Percentiles rank a stretch among this genome's conserved stretches.
Evolutionary conservation across 805 yeast species (phyloP).

Genomic region (Candida xiaguanensis): DNA sequence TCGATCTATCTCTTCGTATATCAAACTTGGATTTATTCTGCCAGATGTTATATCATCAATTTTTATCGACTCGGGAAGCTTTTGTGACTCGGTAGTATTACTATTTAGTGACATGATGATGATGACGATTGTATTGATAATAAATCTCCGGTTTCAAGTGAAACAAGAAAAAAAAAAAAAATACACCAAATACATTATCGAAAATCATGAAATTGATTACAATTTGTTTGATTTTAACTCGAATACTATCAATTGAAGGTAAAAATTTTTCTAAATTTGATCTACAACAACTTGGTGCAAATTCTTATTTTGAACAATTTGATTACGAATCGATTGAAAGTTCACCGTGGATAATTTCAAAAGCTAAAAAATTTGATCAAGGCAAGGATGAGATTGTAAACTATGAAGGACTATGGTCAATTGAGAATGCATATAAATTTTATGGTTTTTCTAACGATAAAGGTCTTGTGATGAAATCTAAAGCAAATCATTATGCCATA

Average conservation of each 20-base stretch:
- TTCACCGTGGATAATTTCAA: conserved; percentile 50
- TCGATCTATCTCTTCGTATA: conserved; percentile 43
- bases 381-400: conserved; percentile 25
- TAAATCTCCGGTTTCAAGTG: background rate
- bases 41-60: conserved; percentile 45
- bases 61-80: conserved; percentile 31
- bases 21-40: conserved; percentile 32
- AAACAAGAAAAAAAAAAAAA: background rate
- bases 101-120: conserved; percentile 3
- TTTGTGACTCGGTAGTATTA: background rate
- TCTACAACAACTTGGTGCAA: conserved; percentile 26
- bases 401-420: conserved; percentile 72
- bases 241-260: background rate
- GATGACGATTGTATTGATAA: too few relatives aligned
- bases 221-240: background rate
- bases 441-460: conserved; percentile 64
- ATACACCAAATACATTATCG: background rate
- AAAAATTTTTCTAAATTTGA: conserved; percentile 19
- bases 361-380: conserved; percentile 49
- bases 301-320: conserved; percentile 68
- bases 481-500: conserved; percentile 82
- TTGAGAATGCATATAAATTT: conserved; percentile 46
- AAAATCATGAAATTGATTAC: background rate
- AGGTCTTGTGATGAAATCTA: conserved; percentile 72
- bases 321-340: conserved; percentile 17